Evolutionary conservation across 1,284 basidiomycete species (phyloP), one percentile per base, ranked within the genome.

Genomic region (Irpex sp.): DNA sequence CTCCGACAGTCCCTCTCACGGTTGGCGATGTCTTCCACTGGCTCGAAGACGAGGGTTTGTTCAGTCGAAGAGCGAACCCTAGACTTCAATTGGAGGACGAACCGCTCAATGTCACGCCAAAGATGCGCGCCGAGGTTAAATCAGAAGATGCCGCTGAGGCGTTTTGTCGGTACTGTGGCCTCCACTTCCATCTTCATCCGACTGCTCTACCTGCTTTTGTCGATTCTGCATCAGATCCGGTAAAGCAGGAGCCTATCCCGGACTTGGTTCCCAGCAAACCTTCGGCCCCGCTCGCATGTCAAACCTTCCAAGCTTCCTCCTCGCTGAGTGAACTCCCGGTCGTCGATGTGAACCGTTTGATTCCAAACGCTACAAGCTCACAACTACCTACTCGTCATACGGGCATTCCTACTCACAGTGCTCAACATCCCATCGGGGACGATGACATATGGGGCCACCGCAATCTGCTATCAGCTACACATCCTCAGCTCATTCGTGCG

Each of bases 11-110:
- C 23, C 62, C 71, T 8, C 71, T 88, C 47, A 80, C 80, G 2
- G 77, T 79, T 14, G 82, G 77, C 3, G 84, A 87, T 57, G 79
- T 88, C 1, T 86, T 81, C 69, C 72, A 71, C 39, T 89, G 86
- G 82, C 76, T 89, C 42, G 77, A 78, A 56, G 80, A 82, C 51
- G 75, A 80, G 63, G 80, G 78, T 4, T 75, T 79, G 55, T 83
- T 85, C 66, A 74, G 76, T 52, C 78, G 79, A 21, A 36, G 62
- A 35, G 1, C 58, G 5, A 60, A 36, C 14, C 12, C 23, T 23
- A 18, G 21, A 35, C 19, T 7, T 42, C 10, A 10, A 58, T n/a
- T 42, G 28, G n/a, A 37, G 52, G 23, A 37, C 9, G 12, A 12
- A 16, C 52, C 52, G 16, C 12, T 16, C 52, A 18, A n/a, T 28